phyloP scores from a whole-genome alignment of 176 grass and related monocot species.

The Raddia distichophylla region DNA sequence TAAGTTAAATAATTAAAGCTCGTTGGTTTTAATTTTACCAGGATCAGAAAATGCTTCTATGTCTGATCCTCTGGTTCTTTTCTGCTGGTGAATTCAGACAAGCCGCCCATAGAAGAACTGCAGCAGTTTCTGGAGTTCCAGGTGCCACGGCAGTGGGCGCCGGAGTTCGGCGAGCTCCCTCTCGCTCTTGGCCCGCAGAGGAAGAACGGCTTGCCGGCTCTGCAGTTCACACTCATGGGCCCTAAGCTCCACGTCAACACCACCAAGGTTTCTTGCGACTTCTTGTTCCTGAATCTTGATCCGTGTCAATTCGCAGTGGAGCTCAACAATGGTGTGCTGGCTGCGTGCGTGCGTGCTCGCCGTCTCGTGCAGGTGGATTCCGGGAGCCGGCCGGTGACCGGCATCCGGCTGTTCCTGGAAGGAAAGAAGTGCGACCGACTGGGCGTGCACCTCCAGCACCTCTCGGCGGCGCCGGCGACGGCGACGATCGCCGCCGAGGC shows the following conservation, averaged over 20 bases:
- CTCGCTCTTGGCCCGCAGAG: constrained; percentile 62
- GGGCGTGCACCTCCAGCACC: constrained; percentile 86
- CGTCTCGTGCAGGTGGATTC: constrained; percentile 62
- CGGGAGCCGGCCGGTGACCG: constrained; percentile 69
- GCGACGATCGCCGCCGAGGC: constrained; percentile 50
- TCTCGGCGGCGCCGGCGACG: constrained; percentile 53
- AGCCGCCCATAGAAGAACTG: constrained; percentile 91
- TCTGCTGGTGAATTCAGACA: constrained; percentile 59
- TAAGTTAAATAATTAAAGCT: too few species aligned
- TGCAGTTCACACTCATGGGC: constrained; percentile 84
- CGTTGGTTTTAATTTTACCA: too few species aligned
- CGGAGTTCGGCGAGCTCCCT: constrained; percentile 78
- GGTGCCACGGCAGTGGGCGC: constrained; percentile 84
- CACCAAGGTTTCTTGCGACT: constrained; percentile 37
- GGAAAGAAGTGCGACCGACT: constrained; percentile 73
- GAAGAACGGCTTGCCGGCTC: constrained; percentile 63
- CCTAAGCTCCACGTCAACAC: constrained; percentile 76
- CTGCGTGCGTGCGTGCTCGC: too few species aligned
- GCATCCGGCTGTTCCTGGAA: constrained; percentile 83
- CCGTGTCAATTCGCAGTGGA: neutral
- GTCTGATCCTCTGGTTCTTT: constrained; percentile 17
- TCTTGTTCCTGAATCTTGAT: neutral
- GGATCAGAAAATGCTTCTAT: neutral
- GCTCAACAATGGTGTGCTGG: neutral
- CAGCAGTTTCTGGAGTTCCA: constrained; percentile 85